Percentiles rank a stretch among this genome's conserved stretches.
These are phyloP conservation scores for Alternaria ethzedia DNA, from an alignment of 2,329 filamentous ascomycete genomes.

Conservation along the genomic window DNA sequence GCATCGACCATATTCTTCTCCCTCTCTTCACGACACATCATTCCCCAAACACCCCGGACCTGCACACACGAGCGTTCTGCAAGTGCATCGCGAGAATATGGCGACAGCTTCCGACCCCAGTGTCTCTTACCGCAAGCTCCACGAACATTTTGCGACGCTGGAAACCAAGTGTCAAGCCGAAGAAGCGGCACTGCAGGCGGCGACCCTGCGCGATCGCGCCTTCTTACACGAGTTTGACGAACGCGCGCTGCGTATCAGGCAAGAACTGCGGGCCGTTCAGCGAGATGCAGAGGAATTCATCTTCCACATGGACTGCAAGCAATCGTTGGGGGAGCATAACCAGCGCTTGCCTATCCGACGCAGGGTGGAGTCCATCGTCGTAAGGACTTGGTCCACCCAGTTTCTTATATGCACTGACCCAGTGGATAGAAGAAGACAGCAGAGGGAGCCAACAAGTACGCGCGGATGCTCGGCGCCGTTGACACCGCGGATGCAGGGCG, in stretches of 20 bases:
- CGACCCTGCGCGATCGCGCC: not conserved
- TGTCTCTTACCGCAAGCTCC: not conserved
- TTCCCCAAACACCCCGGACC: not conserved
- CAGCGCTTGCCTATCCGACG: not conserved
- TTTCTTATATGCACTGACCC: not conserved
- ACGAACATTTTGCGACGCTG: not conserved
- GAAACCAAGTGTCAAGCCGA: not conserved
- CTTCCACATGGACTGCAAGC: not conserved
- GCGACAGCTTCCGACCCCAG: not conserved
- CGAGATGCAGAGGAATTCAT: not conserved
- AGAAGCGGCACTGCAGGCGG: not conserved
- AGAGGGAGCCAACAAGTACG: not conserved
- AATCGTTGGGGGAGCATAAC: not conserved
- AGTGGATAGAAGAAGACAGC: not conserved
- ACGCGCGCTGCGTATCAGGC: not conserved
- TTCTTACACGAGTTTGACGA: not conserved
- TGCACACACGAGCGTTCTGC: not conserved
- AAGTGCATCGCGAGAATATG: not conserved
- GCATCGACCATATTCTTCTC: not conserved
- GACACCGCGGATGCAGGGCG: not conserved
- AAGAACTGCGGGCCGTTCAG: not conserved
- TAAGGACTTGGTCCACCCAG: not conserved
- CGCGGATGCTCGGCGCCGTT: not conserved
- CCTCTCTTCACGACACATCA: not conserved
- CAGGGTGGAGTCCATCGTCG: not conserved